Evolutionary conservation across 2,329 filamentous ascomycete species (phyloP), one percentile per base, ranked within the genome.

Genomic region (Paecilomyces dactylethromorphus): DNA sequence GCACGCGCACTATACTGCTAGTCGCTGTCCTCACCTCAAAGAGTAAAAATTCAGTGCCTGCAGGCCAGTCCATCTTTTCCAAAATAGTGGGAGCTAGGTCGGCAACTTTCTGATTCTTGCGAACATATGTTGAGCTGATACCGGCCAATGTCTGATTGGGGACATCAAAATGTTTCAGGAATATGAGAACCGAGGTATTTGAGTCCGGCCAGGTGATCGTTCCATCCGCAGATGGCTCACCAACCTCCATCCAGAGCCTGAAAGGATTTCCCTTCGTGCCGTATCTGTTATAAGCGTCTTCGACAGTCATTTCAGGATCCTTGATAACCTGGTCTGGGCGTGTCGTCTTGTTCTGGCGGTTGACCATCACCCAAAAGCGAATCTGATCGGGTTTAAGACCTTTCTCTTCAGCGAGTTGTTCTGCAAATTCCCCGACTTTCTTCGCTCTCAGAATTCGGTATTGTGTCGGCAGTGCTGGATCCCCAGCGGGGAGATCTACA

Each of bases 281-380:
- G 71, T 81, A 88, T 78, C 87, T 87, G 58, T 78, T 81, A 58
- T 84, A 81, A 2, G 86, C 86, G 63, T 97, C 92, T 65, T 92
- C 90, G 13, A 94, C 79, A 0, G 87, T 92, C 72, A 91, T 88
- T 4, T 87, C 82, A 1, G 86, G 77, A 68, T 96, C 92, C 71
- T 85, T 84, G 54, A 99, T 86, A 0, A 92, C 90, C 59, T 91
- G 87, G 70, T 99, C 94, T 0, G 95, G 94, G 18, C 94, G 86
- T 39, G 91, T 88, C 0, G 94, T 99, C 75, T 96, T 97, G 72
- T 99, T 99, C 73, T 99, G 94, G 11, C 94, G 88, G 71, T 97
- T 97, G 1, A 99, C 94, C 92, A 99, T 97, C 57, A 91, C 86
- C 95, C 94, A 99, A 18, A 96, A 84, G 22, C 94, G 86, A 24